phyloP scores from a whole-genome alignment of 208 protist genomes.

The Blastocrithidia nonstop region DNA sequence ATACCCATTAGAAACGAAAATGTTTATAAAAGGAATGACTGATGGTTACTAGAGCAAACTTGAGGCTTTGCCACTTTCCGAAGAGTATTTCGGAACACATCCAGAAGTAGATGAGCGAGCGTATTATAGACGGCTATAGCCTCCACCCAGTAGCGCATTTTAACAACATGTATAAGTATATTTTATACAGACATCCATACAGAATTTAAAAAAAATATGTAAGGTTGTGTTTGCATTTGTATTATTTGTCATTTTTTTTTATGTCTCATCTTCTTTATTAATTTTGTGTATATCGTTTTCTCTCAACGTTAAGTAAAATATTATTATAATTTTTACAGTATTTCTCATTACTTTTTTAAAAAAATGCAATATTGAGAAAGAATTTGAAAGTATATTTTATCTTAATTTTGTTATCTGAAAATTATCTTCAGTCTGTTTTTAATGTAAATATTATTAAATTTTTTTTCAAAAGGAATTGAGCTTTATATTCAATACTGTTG shows the following conservation, averaged over 20 bases:
- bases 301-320: not conserved
- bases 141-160: conserved; percentile 30
- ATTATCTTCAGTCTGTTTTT: not conserved
- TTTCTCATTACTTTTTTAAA: no score
- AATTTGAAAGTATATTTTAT: no score
- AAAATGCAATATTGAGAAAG: no score
- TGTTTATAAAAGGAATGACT: conserved; percentile 35
- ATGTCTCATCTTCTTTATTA: not conserved
- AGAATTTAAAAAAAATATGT: not conserved
- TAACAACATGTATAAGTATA: not conserved
- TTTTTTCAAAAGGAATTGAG: not conserved
- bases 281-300: not conserved
- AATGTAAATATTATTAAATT: not conserved
- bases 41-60: conserved; percentile 62
- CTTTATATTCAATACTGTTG: no score
- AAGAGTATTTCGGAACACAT: conserved; percentile 61
- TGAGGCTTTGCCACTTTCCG: conserved; percentile 49
- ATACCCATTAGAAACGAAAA: conserved; percentile 51
- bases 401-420: not conserved
- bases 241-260: conserved; percentile 1
- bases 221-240: not conserved
- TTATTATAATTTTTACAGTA: not conserved
- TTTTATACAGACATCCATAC: conserved; percentile 3
- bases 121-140: conserved; percentile 43
- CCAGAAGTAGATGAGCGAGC: conserved; percentile 30